phyloP scores from a whole-genome alignment of 306 rosid genomes.

The Quercus suber region DNA sequence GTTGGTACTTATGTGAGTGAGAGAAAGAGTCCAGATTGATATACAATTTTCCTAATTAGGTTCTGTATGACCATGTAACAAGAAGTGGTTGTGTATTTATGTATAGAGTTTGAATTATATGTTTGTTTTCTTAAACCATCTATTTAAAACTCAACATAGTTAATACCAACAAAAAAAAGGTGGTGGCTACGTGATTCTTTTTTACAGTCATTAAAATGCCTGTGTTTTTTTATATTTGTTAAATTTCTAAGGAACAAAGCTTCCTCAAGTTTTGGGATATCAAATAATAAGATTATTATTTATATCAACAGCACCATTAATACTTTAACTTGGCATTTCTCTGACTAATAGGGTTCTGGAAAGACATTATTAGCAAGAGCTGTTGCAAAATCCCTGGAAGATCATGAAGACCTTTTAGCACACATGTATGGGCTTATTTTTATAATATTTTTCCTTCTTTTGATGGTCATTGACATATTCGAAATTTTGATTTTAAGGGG shows the following conservation, averaged over 20 bases:
- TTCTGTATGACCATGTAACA: background rate
- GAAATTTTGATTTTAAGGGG: background rate
- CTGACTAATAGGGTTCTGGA: constrained; percentile 79
- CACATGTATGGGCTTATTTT: constrained; percentile 60
- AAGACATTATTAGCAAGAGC: constrained; percentile 75
- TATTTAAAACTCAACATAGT: background rate
- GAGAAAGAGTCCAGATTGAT: background rate
- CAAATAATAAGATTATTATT: background rate
- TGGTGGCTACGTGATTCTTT: background rate
- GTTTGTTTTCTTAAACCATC: background rate
- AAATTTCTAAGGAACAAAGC: background rate
- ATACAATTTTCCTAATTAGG: background rate
- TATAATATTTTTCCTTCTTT: constrained; percentile 9
- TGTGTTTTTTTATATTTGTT: background rate
- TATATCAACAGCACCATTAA: background rate
- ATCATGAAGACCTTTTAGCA: constrained; percentile 58
- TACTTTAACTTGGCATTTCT: background rate
- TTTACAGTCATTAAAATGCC: background rate
- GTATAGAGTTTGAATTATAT: background rate
- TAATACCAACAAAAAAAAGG: background rate
- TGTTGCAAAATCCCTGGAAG: constrained; percentile 70
- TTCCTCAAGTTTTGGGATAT: background rate
- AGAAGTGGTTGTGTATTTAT: background rate
- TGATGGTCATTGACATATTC: background rate
- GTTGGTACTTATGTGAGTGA: background rate